Evolutionary conservation across 2,329 filamentous ascomycete genomes (phyloP), one percentile per base, ranked within the genome.

Genomic region (Monosporascus cannonballus): DNA sequence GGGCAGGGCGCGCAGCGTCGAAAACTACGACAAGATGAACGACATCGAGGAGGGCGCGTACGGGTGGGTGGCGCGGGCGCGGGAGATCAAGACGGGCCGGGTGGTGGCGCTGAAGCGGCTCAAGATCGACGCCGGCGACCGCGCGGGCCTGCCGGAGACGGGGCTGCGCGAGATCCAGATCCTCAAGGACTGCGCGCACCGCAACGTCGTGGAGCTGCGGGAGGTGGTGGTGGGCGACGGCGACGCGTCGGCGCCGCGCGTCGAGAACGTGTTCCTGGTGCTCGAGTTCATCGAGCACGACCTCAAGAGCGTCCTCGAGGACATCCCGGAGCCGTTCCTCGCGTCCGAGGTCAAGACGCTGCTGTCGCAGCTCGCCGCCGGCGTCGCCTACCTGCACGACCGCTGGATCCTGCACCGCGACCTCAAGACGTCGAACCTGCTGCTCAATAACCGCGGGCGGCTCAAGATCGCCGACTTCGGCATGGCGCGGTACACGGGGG

Each of bases 261-360:
- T 64, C 57, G 62, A 69, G 69, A 90, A 86, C 73, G 87, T 96
- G 59, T 95, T 90, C 69, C 83, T 99, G 53, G 94, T 97, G 57
- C 93, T 99, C 79, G 92, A 96, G 67, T 99, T 97, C 71, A 78
- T 96, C 64, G 93, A 97, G 75, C 94, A 99, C 76, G 94, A 99
- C 67, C 84, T 99, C 53, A 96, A 95, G 71, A 89, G 87, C 51
- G 81, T 99, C 53, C 87, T 96, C 58, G 89, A 95, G 70, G 89
- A 95, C 67, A 96, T 97, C 90, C 82, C 87, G 50, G 90, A 96
- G 67, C 91, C 92, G 0, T 99, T 99, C 69, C 80, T 96, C 52
- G 87, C 89, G 1, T 96, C 90, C 42, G 94, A 99, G 71, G 84
- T 90, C 66, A 99, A 99, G 71, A 93, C 90, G 1, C 81, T 99